Evolutionary conservation across 768 basidiomycete genomes (phyloP).

Genomic region (Termitomyces sp.): DNA sequence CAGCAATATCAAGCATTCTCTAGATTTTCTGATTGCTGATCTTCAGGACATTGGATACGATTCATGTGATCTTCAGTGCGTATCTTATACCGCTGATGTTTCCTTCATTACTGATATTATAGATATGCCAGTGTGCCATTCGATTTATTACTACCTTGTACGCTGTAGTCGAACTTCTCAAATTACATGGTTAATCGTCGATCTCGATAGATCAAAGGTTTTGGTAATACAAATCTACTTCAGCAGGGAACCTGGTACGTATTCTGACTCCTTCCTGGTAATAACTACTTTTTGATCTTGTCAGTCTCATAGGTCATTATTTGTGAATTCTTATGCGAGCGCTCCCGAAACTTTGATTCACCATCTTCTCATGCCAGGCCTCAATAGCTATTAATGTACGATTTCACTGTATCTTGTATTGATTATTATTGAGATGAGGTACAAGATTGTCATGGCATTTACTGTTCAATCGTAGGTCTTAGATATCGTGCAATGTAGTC

Average conservation of each 20-base stretch:
- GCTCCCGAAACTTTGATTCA: not conserved
- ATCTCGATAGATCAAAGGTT: conserved; percentile 34
- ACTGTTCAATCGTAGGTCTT: conserved; percentile 37
- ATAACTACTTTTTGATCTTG: no score
- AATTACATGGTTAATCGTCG: not conserved
- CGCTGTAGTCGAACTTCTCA: not conserved
- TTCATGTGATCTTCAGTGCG: conserved; percentile 40
- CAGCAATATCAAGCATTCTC: not conserved
- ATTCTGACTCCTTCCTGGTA: no score
- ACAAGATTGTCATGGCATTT: conserved; percentile 38
- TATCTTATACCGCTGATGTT: not conserved
- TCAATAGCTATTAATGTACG: conserved; percentile 38
- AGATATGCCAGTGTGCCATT: conserved; percentile 33
- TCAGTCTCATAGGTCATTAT: conserved; percentile 28
- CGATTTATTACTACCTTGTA: conserved; percentile 42
- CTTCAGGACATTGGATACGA: conserved; percentile 36
- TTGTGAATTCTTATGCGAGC: conserved; percentile 22
- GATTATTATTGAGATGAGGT: not conserved
- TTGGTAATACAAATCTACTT: conserved; percentile 26
- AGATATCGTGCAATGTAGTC: not conserved
- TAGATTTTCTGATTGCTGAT: not conserved
- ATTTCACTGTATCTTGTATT: not conserved
- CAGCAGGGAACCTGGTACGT: conserved; percentile 37
- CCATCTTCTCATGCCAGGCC: conserved; percentile 20
- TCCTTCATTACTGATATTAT: not conserved